A percentile compares a stretch with the other conserved stretches of the same genome.
These are phyloP conservation scores for Ascomycota sp. DNA, from an alignment of 2,329 filamentous ascomycete species.

Conservation along the genomic window DNA sequence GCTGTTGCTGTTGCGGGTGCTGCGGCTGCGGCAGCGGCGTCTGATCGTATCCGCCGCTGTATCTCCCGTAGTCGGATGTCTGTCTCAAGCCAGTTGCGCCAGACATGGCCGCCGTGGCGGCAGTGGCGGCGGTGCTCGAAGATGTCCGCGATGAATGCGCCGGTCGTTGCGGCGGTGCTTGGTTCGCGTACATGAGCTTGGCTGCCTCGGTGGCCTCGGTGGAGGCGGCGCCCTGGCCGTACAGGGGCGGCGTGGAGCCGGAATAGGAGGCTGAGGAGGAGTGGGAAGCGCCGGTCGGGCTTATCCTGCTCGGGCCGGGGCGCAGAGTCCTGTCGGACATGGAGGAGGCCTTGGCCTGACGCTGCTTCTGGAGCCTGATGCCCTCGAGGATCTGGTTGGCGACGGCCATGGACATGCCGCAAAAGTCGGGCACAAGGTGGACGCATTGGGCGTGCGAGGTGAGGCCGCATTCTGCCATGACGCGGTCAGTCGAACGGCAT, in stretches of 20 bases:
- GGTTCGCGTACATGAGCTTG: slow-evolving; percentile 38
- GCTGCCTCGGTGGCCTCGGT: slow-evolving; percentile 39
- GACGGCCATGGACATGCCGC: slow-evolving; percentile 95
- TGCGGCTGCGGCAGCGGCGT: slow-evolving; percentile 11
- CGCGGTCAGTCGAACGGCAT: not conserved
- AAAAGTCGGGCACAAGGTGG: slow-evolving; percentile 94
- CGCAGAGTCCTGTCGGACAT: slow-evolving; percentile 50
- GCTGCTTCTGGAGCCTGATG: slow-evolving; percentile 58
- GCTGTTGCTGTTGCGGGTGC: slow-evolving; percentile 11
- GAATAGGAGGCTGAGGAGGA: slow-evolving; percentile 15
- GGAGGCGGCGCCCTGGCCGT: slow-evolving; percentile 3
- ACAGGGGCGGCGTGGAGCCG: slow-evolving; percentile 6
- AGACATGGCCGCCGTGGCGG: slow-evolving; percentile 38
- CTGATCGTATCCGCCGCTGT: slow-evolving; percentile 13
- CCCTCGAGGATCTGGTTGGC: slow-evolving; percentile 86
- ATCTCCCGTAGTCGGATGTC: slow-evolving; percentile 14
- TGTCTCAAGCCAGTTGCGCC: slow-evolving; percentile 16
- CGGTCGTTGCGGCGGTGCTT: slow-evolving; percentile 29
- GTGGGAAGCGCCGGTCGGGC: slow-evolving; percentile 17
- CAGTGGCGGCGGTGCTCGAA: slow-evolving; percentile 33
- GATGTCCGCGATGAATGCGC: slow-evolving; percentile 31
- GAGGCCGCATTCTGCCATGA: slow-evolving; percentile 55
- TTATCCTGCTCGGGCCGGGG: slow-evolving; percentile 23
- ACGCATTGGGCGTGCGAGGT: slow-evolving; percentile 83
- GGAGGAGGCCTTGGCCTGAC: slow-evolving; percentile 33